Base-by-base conservation (phyloP, 805 yeast genomes). In the Metschnikowia similis region DNA sequence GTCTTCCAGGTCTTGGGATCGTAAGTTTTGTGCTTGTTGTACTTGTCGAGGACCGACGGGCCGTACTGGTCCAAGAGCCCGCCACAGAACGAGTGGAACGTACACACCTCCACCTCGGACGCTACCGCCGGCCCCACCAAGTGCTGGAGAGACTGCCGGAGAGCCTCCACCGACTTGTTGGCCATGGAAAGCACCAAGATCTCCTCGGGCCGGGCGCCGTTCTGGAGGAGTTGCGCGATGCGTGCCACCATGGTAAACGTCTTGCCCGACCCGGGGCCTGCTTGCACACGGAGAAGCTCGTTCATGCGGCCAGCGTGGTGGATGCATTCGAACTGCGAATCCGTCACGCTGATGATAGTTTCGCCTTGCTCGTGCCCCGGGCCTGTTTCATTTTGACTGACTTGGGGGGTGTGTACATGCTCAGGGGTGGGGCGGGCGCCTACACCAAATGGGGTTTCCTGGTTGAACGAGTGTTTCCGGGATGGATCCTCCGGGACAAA, bases 211-310 rank as follows among this genome's bases (percentile, higher is more conserved):
- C 61, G 50, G 0, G 80, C 57, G 2, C 59, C 60, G 10, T 67
- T 50, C 1, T 62, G 52, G 4, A 85, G 58, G 53, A 83, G 54
- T 50, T 76, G 69, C 2, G 77, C 77, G 0, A 85, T 71, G 51
- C 87, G 71, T 30, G 75, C 69, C 4, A 81, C 75, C 30, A 85
- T 56, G 0, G 89, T 84, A 32, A 70, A 67, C 0, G 90, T 84
- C 58, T 85, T 85, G 2, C 92, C 91, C 8, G 87, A 77, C 4
- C 91, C 90, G 0, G 91, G 89, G 0, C 89, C 89, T 0, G 90
- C 87, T 8, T 74, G 67, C 1, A 85, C 71, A 35, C 79, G 71
- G 6, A 85, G 62, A 0, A 83, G 65, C 7, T 72, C 65, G 14
- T 68, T 62, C 7, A 71, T 67, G 5, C 51, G 60, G 6, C 69